A percentile compares a stretch with the other conserved stretches of the same genome.
Evolutionary conservation across 2,329 filamentous ascomycete genomes (phyloP).

Genomic region (Cordyceps fumosorosea): DNA sequence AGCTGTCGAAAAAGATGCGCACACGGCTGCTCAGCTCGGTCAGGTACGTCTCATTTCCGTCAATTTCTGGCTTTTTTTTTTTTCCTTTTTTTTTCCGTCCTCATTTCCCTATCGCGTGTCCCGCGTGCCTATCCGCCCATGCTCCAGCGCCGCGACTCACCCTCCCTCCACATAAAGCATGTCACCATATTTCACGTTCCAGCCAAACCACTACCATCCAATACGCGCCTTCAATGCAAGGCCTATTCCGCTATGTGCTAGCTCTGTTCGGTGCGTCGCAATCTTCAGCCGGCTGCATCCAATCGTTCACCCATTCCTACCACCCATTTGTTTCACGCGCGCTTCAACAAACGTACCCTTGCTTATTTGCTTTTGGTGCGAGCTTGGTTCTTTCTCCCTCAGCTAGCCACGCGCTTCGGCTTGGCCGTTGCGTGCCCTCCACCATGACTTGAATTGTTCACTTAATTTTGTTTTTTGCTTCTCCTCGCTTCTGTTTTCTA

Average conservation of each 20-base stretch:
- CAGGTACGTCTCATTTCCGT: conserved; percentile 61
- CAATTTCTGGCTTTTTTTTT: conserved; percentile 13
- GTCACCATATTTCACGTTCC: conserved; percentile 10
- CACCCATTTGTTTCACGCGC: background rate
- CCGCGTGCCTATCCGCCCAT: background rate
- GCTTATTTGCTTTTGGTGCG: background rate
- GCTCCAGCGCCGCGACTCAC: conserved; percentile 1
- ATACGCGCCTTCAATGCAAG: background rate
- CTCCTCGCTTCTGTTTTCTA: conserved; percentile 15
- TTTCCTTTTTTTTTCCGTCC: conserved; percentile 16
- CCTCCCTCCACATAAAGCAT: background rate
- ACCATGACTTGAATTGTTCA: conserved; percentile 1
- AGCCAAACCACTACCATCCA: background rate
- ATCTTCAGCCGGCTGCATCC: background rate
- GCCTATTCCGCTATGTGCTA: background rate
- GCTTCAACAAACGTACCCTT: background rate
- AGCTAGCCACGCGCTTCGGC: background rate
- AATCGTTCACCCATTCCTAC: conserved; percentile 2
- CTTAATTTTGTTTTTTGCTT: conserved; percentile 9
- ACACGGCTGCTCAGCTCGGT: conserved; percentile 77
- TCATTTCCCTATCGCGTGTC: conserved; percentile 10
- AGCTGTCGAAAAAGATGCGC: conserved; percentile 79
- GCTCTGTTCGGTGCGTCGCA: background rate
- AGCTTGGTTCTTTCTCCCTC: background rate
- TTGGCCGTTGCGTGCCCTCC: background rate